Evolutionary conservation across 2,329 filamentous ascomycete genomes (phyloP).

Genomic region (Penicillium capsulatum): DNA sequence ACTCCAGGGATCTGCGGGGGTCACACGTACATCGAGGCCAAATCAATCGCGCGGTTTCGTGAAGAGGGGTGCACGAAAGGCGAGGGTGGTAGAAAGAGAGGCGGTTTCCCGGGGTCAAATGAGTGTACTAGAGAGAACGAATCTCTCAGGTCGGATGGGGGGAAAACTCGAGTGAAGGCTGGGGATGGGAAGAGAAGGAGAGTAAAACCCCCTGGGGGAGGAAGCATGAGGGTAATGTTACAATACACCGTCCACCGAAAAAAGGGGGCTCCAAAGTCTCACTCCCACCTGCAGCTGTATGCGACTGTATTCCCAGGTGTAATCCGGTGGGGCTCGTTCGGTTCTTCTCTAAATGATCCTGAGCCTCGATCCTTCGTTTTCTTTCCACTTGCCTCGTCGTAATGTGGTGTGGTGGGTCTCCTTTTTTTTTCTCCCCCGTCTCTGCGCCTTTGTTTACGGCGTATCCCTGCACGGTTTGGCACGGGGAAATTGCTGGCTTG

Average conservation of each 20-base stretch:
- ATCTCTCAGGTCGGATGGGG: slow-evolving; percentile 39
- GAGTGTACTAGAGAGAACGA: slow-evolving; percentile 40
- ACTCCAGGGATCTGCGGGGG: slow-evolving; percentile 1
- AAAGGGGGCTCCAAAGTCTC: too few species aligned
- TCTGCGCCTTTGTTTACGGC: too few species aligned
- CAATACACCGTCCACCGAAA: background rate
- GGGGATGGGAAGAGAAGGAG: slow-evolving; percentile 22
- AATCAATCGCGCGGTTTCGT: slow-evolving; percentile 27
- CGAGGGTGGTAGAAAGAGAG: slow-evolving; percentile 23
- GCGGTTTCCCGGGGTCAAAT: slow-evolving; percentile 32
- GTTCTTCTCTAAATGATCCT: too few species aligned
- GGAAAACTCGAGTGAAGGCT: slow-evolving; percentile 30
- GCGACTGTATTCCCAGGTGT: too few species aligned
- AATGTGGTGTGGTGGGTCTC: too few species aligned
- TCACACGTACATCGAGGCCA: slow-evolving; percentile 31
- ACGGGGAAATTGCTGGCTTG: too few species aligned
- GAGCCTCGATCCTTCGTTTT: too few species aligned
- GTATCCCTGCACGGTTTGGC: too few species aligned
- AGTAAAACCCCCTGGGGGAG: slow-evolving; percentile 12
- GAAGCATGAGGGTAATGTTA: slow-evolving; percentile 7
- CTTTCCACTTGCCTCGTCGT: too few species aligned
- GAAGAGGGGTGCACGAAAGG: slow-evolving; percentile 25
- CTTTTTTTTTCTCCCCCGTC: too few species aligned
- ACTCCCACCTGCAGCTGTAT: too few species aligned
- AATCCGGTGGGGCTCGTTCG: too few species aligned